Percentiles rank a stretch among this genome's conserved stretches.
phyloP scores from a whole-genome alignment of 169 alveolate species.

The Miamiensis avidus region DNA sequence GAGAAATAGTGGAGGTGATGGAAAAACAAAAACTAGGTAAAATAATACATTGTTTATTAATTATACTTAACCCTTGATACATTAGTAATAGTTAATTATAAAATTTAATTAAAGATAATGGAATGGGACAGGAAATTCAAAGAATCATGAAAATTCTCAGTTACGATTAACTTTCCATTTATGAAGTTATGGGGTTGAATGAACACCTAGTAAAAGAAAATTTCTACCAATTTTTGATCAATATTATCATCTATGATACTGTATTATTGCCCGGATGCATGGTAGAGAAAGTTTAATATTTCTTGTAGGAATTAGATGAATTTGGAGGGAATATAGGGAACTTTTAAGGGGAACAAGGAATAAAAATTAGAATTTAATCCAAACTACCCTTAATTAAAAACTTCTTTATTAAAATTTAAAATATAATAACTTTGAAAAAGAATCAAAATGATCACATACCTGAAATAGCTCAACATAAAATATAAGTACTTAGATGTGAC shows the following conservation, averaged over 20 bases:
- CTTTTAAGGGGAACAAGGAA: neutral
- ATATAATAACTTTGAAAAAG: too few species aligned
- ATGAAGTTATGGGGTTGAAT: neutral
- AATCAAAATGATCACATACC: neutral
- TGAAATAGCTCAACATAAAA: neutral
- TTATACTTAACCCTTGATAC: neutral
- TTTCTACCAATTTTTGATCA: neutral
- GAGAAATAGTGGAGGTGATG: neutral
- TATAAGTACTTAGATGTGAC: neutral
- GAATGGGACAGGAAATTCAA: neutral
- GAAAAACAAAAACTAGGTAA: neutral
- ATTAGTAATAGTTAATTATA: too few species aligned
- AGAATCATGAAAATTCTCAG: too few species aligned
- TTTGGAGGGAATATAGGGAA: neutral
- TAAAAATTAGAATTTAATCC: neutral
- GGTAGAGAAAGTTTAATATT: neutral
- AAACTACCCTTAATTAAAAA: neutral
- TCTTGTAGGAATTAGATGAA: neutral
- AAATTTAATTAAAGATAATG: neutral
- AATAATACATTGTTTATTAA: too few species aligned
- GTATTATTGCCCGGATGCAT: neutral
- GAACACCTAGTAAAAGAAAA: neutral
- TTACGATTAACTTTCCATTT: neutral
- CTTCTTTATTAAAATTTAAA: too few species aligned
- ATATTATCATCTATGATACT: neutral